A percentile compares a stretch with the other conserved stretches of the same genome.
Evolutionary conservation across 1,139 yeast genomes (phyloP).

Genomic region (Pichia sp.): DNA sequence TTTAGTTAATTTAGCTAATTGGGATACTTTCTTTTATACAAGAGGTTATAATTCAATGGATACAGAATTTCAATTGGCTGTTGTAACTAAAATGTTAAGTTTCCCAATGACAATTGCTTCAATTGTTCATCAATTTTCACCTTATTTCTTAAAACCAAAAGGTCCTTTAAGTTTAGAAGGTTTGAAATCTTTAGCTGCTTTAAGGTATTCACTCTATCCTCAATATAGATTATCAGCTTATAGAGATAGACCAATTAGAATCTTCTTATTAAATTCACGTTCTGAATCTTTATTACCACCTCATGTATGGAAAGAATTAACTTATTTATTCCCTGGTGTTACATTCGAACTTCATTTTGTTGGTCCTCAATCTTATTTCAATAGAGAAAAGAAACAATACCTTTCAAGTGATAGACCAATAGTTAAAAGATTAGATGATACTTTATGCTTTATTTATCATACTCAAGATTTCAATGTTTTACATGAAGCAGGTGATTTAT

Average conservation of each 20-base stretch:
- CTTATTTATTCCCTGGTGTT: conserved; percentile 75
- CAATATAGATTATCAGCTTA: conserved; percentile 48
- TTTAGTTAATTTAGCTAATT: conserved; percentile 67
- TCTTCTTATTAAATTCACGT: conserved; percentile 85
- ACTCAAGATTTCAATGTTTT: conserved; percentile 86
- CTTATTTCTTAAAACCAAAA: conserved; percentile 70
- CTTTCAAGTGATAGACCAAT: conserved; percentile 52
- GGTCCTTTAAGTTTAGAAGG: conserved; percentile 92
- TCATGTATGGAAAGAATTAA: conserved; percentile 92
- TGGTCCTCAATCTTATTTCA: conserved; percentile 87
- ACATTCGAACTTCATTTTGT: conserved; percentile 82
- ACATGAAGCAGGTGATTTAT: conserved; percentile 86
- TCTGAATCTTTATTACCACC: conserved; percentile 93
- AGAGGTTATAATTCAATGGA: conserved; percentile 94
- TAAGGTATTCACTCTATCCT: conserved; percentile 84
- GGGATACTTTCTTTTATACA: conserved; percentile 94
- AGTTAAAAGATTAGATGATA: conserved; percentile 66
- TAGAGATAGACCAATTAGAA: conserved; percentile 83
- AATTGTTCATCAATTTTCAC: conserved; percentile 74
- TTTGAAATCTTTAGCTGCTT: conserved; percentile 82
- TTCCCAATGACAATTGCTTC: conserved; percentile 90
- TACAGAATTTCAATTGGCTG: conserved; percentile 91
- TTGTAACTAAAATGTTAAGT: conserved; percentile 87
- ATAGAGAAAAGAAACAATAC: conserved; percentile 51
- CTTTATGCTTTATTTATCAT: conserved; percentile 70